Percentiles rank a stretch among this genome's conserved stretches.
phyloP scores from a whole-genome alignment of 139 green algal genomes.

The Eudorina sp. region DNA sequence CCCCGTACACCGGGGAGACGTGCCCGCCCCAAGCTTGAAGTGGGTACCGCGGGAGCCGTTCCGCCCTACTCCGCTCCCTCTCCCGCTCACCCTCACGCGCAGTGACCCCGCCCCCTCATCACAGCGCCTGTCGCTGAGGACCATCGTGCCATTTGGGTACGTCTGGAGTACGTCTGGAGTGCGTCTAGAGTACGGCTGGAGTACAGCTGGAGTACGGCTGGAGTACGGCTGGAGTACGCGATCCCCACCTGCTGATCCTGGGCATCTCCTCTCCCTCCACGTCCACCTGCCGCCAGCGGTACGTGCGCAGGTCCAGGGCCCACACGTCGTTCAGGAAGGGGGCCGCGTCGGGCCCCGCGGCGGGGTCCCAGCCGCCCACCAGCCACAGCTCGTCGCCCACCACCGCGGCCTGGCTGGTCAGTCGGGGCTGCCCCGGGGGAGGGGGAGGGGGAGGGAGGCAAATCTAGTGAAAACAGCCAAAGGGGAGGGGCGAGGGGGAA shows the following conservation, averaged over 20 bases:
- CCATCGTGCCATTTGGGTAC: no score
- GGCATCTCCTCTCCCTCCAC: constrained; percentile 11
- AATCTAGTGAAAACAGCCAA: neutral
- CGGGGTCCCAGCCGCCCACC: constrained; percentile 39
- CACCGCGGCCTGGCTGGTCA: constrained; percentile 9
- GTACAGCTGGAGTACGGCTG: no score
- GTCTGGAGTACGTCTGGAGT: no score
- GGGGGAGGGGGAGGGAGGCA: neutral
- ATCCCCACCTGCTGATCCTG: neutral
- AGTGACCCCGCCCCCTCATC: no score
- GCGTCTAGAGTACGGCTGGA: no score
- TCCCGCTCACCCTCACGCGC: no score
- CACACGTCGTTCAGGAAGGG: constrained; percentile 48
- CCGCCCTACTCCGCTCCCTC: no score
- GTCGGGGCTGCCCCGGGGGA: neutral
- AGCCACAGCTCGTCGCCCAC: constrained; percentile 35
- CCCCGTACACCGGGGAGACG: no score
- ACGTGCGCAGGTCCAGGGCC: constrained; percentile 16
- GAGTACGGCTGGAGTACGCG: no score
- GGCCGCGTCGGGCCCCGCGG: neutral
- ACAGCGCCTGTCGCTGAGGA: no score
- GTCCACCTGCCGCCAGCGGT: constrained; percentile 3
- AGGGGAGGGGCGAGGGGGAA: neutral
- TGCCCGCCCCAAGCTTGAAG: no score
- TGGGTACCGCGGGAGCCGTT: no score